phyloP scores from a whole-genome alignment of 495 filamentous ascomycete species.

The Parachaetomium inaequale region DNA sequence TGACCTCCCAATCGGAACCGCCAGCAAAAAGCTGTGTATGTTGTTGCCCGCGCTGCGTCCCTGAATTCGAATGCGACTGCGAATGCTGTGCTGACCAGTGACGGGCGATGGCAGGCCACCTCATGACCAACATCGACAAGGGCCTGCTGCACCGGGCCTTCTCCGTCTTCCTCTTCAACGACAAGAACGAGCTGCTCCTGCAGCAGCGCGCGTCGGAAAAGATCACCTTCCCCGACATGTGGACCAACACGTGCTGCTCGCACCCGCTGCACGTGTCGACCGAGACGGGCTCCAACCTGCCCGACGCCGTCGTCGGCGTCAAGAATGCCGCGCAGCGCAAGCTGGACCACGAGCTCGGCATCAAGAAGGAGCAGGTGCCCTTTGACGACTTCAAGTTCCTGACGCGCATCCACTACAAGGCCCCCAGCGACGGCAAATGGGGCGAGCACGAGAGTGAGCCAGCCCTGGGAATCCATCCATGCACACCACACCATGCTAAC shows the following conservation, averaged over 20 bases:
- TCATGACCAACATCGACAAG: constrained; percentile 97
- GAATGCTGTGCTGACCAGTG: constrained; percentile 14
- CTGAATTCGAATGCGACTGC: not conserved
- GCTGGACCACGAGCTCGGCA: constrained; percentile 90
- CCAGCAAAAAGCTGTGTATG: constrained; percentile 97
- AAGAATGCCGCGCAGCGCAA: constrained; percentile 90
- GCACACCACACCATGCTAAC: constrained; percentile 8
- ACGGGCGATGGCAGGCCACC: constrained; percentile 62
- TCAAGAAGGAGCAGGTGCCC: constrained; percentile 86
- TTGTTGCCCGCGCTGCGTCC: not conserved
- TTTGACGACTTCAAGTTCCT: constrained; percentile 88
- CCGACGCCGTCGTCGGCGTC: constrained; percentile 75
- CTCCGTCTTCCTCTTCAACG: constrained; percentile 95
- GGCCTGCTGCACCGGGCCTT: constrained; percentile 96
- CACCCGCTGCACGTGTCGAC: constrained; percentile 88
- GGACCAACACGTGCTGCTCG: constrained; percentile 99
- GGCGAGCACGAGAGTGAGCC: constrained; percentile 94
- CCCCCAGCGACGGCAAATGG: constrained; percentile 95
- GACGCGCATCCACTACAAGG: constrained; percentile 96
- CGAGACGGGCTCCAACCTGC: constrained; percentile 83
- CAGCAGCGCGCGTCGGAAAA: constrained; percentile 96
- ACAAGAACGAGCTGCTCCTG: constrained; percentile 81
- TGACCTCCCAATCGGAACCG: constrained; percentile 90
- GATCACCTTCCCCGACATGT: constrained; percentile 99
- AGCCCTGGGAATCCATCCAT: not conserved